phyloP scores from a whole-genome alignment of 345 rosid species.

The Eutrema yunnanense region DNA sequence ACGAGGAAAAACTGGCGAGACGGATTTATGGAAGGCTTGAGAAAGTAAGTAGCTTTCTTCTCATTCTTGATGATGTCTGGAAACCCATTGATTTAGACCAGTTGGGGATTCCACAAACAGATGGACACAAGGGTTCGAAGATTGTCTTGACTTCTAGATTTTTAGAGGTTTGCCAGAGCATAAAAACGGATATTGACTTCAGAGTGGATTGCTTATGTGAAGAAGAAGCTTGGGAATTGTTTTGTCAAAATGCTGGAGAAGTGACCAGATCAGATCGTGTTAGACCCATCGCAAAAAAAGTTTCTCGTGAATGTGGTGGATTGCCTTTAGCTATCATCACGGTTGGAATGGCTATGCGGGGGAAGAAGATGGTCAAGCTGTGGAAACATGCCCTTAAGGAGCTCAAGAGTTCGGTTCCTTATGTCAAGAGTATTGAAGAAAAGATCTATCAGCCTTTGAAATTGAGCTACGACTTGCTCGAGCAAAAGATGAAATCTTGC shows the following conservation, averaged over 20 bases:
- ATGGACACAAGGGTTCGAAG: constrained; percentile 17
- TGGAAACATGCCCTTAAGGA: constrained; percentile 40
- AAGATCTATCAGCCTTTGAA: constrained; percentile 34
- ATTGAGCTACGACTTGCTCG: constrained; percentile 35
- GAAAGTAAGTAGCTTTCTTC: constrained; percentile 17
- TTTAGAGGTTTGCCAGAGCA: constrained; percentile 26
- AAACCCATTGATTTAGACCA: constrained; percentile 23
- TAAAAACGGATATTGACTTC: constrained; percentile 21
- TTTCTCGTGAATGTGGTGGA: constrained; percentile 35
- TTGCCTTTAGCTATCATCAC: constrained; percentile 48
- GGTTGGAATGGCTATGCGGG: constrained; percentile 36
- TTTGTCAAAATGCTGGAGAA: constrained; percentile 25
- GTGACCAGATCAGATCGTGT: constrained; percentile 23
- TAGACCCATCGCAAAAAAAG: constrained; percentile 22
- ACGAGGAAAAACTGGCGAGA: background rate
- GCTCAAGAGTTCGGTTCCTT: constrained; percentile 32
- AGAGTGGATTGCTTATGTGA: constrained; percentile 23
- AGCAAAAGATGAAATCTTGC: constrained; percentile 27
- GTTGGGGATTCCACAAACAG: constrained; percentile 26
- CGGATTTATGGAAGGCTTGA: constrained; percentile 12
- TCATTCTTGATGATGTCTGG: constrained; percentile 37
- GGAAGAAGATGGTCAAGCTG: constrained; percentile 16
- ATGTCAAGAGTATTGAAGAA: constrained; percentile 26
- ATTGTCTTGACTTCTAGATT: constrained; percentile 28
- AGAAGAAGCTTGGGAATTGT: constrained; percentile 29